A percentile compares a stretch with the other conserved stretches of the same genome.
Evolutionary conservation across 2,329 filamentous ascomycete genomes (phyloP).

Genomic region (Diaporthe ilicicola): DNA sequence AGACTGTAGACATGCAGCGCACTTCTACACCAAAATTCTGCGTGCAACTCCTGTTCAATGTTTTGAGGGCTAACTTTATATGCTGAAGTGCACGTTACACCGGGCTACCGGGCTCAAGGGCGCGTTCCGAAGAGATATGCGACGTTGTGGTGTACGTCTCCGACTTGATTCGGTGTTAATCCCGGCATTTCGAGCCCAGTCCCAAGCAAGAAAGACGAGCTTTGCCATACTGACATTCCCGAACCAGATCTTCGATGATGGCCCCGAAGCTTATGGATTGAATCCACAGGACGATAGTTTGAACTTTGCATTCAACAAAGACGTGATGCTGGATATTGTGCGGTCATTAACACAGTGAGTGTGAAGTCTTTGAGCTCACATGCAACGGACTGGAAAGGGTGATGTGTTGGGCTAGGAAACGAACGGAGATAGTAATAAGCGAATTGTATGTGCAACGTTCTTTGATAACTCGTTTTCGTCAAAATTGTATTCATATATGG

Average conservation of each 20-base stretch:
- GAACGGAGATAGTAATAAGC: not conserved
- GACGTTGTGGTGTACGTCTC: conserved; percentile 18
- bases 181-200: not conserved
- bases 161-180: not conserved
- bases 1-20: no score
- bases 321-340: not conserved
- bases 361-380: no score
- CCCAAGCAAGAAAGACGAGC: not conserved
- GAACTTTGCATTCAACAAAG: conserved; percentile 15
- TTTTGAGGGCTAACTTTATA: no score
- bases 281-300: not conserved
- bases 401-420: not conserved
- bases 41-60: no score
- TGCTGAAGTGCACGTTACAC: conserved; percentile 24
- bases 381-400: not conserved
- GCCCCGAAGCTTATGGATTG: not conserved
- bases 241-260: not conserved
- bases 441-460: rapidly evolving
- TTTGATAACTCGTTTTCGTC: no score
- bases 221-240: not conserved
- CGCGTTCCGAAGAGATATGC: not conserved
- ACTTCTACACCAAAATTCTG: no score
- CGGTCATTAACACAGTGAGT: not conserved
- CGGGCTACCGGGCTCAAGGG: conserved; percentile 23
- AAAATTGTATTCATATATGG: not conserved